These are phyloP conservation scores for Fraxinus cuspidata DNA, from an alignment of 257 asterid genomes.

Conservation along the genomic window DNA sequence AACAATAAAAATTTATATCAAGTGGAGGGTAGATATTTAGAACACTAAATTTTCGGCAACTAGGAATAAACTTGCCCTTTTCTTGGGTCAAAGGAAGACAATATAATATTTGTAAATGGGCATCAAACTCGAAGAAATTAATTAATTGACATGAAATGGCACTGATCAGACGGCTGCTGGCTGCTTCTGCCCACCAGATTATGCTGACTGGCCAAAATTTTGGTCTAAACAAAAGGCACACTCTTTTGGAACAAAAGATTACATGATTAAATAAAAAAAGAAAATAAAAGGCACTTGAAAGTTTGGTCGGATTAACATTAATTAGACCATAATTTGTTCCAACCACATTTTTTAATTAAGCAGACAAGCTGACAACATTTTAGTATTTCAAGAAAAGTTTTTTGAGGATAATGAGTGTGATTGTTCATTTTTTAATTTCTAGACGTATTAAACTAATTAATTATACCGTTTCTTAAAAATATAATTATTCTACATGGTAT, in stretches of 20 bases:
- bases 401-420: conserved; percentile 13
- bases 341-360: conserved; percentile 33
- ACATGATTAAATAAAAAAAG: neutral
- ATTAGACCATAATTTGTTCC: conserved; percentile 32
- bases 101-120: no score
- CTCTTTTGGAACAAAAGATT: neutral
- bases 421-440: conserved; percentile 13
- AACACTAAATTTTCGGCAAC: no score
- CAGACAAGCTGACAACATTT: conserved; percentile 38
- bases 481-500: no score
- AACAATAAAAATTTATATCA: no score
- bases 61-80: no score
- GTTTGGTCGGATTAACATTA: conserved; percentile 34
- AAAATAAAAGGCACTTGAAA: conserved; percentile 11
- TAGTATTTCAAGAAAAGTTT: conserved; percentile 33
- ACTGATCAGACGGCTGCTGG: conserved; percentile 13
- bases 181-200: neutral
- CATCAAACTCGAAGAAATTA: no score
- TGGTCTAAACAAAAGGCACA: no score
- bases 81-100: no score
- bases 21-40: no score
- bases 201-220: neutral
- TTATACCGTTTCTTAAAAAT: no score
- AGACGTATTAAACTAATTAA: neutral
- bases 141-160: neutral